A percentile compares a stretch with the other conserved stretches of the same genome.
These are phyloP conservation scores for Chalaropsis ovoidea DNA, from an alignment of 2,329 filamentous ascomycete species.

Conservation along the genomic window DNA sequence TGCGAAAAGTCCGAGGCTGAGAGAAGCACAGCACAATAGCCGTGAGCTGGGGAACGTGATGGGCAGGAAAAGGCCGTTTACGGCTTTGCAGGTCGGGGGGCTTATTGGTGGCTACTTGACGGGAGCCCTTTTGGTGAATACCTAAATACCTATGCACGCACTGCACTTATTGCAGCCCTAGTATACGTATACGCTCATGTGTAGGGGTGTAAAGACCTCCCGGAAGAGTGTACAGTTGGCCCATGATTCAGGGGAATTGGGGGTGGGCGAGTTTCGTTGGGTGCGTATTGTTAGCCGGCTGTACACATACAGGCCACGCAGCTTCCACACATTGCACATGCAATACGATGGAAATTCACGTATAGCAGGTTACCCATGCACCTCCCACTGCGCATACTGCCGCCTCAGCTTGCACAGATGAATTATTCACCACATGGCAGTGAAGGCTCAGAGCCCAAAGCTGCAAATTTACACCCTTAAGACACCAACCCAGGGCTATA, in stretches of 20 bases:
- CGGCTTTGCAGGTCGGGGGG: neutral
- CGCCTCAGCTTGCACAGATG: neutral
- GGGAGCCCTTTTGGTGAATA: constrained; percentile 1
- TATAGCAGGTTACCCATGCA: neutral
- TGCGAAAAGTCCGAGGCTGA: neutral
- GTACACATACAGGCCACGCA: neutral
- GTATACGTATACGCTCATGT: neutral
- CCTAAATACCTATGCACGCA: neutral
- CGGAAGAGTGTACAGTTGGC: neutral
- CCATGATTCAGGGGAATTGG: neutral
- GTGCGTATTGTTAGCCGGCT: neutral
- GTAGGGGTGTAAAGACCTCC: constrained; percentile 1
- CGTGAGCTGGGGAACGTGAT: neutral
- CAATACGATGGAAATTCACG: neutral
- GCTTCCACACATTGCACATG: neutral
- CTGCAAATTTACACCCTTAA: neutral
- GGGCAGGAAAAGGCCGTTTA: neutral
- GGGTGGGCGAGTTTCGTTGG: neutral
- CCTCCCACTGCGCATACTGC: neutral
- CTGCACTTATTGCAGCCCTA: neutral
- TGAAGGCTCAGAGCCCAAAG: constrained; percentile 5
- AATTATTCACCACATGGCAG: neutral
- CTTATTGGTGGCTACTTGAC: neutral
- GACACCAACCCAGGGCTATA: neutral
- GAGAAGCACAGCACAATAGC: neutral